Evolutionary conservation across 441 rosid species (phyloP), one percentile per base, ranked within the genome.

Genomic region (Mallotus japonicus): DNA sequence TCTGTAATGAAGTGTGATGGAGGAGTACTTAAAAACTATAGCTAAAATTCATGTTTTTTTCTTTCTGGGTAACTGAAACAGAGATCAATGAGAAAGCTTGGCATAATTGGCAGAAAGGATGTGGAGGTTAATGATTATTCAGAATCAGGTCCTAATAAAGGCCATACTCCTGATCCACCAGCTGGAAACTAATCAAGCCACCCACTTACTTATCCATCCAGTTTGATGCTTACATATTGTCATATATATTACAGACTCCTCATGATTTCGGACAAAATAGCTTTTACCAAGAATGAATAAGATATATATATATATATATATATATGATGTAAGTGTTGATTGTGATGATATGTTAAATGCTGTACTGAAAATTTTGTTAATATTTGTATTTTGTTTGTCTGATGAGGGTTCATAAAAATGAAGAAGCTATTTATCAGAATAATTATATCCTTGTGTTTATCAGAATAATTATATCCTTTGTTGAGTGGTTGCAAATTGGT

Each of bases 81-180:
- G 76, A 56, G 44, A 55, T 4, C 40, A 37, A 56, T 51, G 17
- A 10, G 15, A 49, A 19, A 62, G 67, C 49, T 15, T 19, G 63
- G 71, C 3, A 24, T 37, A 37, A 37, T 37, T 34, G 59, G 61
- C 14, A 65, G 75, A 63, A 32, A 37, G 58, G 74, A 40, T 34
- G 9, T 69, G 6, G 74, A 73, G 69, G 8, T 54, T 9, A 46
- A 47, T 19, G 73, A 72, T 37, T 77, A 69, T 53, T n/a, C 59
- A 13, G 71, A 9, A 24, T 44, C 80, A 37, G 74, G 77, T 37
- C 22, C 80, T 40, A 77, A 73, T 19, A 22, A 12, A 14, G 40
- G 67, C 74, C 77, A 69, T 62, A 69, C 71, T 56, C 79, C 79
- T 9, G 46, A 6, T 0, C 67, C 66, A 19, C 60, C 69, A 55